These are phyloP conservation scores for Penicillium sp. DNA, from an alignment of 2,329 filamentous ascomycete species.

Conservation along the genomic window DNA sequence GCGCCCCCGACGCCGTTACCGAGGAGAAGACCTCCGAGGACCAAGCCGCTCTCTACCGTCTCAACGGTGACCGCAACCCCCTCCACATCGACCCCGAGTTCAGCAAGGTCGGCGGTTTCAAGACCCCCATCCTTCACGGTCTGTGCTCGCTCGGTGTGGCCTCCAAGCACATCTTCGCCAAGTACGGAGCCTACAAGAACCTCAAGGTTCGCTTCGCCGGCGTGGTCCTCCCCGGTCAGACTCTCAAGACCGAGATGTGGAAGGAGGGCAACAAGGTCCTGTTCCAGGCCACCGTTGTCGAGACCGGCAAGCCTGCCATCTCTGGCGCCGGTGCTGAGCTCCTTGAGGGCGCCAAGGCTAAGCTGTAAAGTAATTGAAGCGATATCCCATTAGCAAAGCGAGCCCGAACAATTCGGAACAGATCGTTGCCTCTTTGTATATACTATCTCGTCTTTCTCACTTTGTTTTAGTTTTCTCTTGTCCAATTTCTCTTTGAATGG, in stretches of 20 bases:
- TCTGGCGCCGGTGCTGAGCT: slow-evolving; percentile 79
- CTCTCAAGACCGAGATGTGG: slow-evolving; percentile 93
- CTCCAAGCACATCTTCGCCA: slow-evolving; percentile 84
- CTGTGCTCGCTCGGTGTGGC: slow-evolving; percentile 92
- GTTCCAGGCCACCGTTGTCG: slow-evolving; percentile 87
- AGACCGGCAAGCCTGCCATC: slow-evolving; percentile 89
- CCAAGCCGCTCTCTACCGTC: slow-evolving; percentile 88
- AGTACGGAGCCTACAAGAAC: slow-evolving; percentile 81
- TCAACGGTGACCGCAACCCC: slow-evolving; percentile 94
- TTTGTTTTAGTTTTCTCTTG: background rate
- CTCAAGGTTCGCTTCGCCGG: slow-evolving; percentile 92
- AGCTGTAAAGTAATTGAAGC: slow-evolving; percentile 46
- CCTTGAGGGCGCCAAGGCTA: slow-evolving; percentile 52
- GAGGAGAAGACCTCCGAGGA: slow-evolving; percentile 86
- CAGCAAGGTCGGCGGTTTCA: slow-evolving; percentile 93
- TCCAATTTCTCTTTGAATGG: background rate
- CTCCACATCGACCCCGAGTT: slow-evolving; percentile 94
- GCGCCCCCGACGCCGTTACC: slow-evolving; percentile 76
- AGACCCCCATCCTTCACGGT: slow-evolving; percentile 92
- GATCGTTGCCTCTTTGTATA: slow-evolving; percentile 26
- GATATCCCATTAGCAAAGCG: slow-evolving; percentile 18
- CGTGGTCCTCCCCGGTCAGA: slow-evolving; percentile 81
- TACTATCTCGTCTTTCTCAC: slow-evolving; percentile 18
- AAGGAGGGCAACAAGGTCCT: slow-evolving; percentile 76
- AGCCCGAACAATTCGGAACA: slow-evolving; percentile 15